phyloP scores from a whole-genome alignment of 768 basidiomycete species.

The Calocera viscosa region DNA sequence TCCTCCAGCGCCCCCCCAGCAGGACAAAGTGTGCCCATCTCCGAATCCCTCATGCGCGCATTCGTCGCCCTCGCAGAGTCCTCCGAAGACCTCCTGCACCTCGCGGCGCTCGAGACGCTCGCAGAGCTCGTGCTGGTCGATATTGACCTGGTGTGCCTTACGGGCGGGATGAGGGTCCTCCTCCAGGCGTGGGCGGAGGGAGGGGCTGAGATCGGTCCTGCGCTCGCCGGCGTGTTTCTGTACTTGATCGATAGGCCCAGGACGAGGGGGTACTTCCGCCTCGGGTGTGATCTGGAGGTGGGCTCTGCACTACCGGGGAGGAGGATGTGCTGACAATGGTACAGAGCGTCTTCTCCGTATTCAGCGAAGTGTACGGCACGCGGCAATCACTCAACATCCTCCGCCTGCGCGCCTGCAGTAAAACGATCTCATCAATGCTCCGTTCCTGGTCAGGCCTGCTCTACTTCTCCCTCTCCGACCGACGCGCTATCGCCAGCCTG shows the following conservation, averaged over 20 bases:
- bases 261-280: constrained; percentile 59
- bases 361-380: neutral
- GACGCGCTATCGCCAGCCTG: constrained; percentile 70
- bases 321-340: neutral
- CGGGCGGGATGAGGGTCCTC: constrained; percentile 75
- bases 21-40: constrained; percentile 47
- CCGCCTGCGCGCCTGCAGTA: constrained; percentile 52
- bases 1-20: neutral
- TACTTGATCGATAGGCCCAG: constrained; percentile 75
- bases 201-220: constrained; percentile 61
- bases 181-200: constrained; percentile 78
- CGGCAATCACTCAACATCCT: neutral
- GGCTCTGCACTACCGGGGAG: constrained; percentile 13
- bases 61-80: constrained; percentile 90
- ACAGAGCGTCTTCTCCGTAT: neutral
- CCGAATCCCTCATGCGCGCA: constrained; percentile 69
- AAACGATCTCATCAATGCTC: constrained; percentile 69
- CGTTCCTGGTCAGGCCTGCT: constrained; percentile 89
- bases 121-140: constrained; percentile 89
- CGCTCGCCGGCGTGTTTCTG: constrained; percentile 68
- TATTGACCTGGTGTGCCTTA: constrained; percentile 62
- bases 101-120: constrained; percentile 72
- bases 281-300: constrained; percentile 86
- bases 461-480: constrained; percentile 86
- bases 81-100: constrained; percentile 75